These are phyloP conservation scores for Glycine latifolia DNA, from an alignment of 306 rosid species.

Conservation along the genomic window DNA sequence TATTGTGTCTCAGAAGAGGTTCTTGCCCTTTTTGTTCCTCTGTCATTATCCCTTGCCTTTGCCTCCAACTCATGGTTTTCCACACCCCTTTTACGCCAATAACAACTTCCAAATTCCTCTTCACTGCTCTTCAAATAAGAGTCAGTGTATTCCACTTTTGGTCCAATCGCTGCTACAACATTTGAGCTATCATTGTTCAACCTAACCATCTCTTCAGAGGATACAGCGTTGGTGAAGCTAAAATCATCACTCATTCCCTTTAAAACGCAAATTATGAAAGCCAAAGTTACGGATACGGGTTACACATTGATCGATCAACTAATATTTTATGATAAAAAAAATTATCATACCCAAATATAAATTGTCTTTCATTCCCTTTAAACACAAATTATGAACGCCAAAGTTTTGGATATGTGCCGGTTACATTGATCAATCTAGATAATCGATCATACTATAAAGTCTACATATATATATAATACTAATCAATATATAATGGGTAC, in stretches of 20 bases:
- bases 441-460: too few relatives aligned
- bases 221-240: not conserved
- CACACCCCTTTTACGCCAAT: not conserved
- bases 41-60: not conserved
- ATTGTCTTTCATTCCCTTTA: too few relatives aligned
- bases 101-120: not conserved
- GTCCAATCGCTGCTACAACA: not conserved
- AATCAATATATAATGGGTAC: too few relatives aligned
- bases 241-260: not conserved
- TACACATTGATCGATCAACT: too few relatives aligned
- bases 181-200: not conserved
- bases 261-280: not conserved
- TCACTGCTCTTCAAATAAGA: not conserved
- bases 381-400: too few relatives aligned
- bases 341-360: too few relatives aligned
- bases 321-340: too few relatives aligned
- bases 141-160: not conserved
- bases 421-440: too few relatives aligned
- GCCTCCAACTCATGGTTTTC: not conserved
- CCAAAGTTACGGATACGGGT: too few relatives aligned
- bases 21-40: slow-evolving; percentile 18
- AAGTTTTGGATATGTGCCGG: too few relatives aligned
- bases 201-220: slow-evolving; percentile 14
- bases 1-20: not conserved
- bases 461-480: too few relatives aligned